A percentile compares a stretch with the other conserved stretches of the same genome.
These are phyloP conservation scores for Cryphonectria carpinicola DNA, from an alignment of 2,329 filamentous ascomycete genomes.

Conservation along the genomic window DNA sequence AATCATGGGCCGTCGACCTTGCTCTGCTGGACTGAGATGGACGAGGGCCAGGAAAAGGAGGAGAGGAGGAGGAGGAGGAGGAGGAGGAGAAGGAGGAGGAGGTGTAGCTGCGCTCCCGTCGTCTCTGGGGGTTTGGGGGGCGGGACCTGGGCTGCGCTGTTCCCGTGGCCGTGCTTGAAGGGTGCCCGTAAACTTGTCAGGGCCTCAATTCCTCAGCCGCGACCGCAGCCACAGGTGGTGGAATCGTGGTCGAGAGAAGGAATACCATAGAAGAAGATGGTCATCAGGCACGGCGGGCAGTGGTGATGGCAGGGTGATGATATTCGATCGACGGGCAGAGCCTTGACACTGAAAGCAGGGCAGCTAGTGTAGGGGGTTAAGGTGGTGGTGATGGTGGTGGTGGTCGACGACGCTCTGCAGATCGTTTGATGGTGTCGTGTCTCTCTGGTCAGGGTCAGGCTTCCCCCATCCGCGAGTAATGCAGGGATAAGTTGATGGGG, in stretches of 20 bases:
- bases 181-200: conserved; percentile 19
- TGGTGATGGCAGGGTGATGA: conserved; percentile 20
- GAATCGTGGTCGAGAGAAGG: conserved; percentile 24
- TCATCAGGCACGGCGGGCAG: conserved; percentile 24
- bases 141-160: conserved; percentile 2
- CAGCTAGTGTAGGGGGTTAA: conserved; percentile 27
- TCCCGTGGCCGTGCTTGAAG: conserved; percentile 22
- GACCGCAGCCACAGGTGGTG: conserved; percentile 27
- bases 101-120: conserved; percentile 25
- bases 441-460: conserved; percentile 14
- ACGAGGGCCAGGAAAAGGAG: conserved; percentile 13
- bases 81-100: conserved; percentile 13
- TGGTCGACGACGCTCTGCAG: conserved; percentile 21
- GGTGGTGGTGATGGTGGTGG: conserved; percentile 3
- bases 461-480: conserved; percentile 14
- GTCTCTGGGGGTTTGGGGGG: background rate
- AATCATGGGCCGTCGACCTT: conserved; percentile 16
- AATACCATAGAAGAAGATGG: conserved; percentile 28
- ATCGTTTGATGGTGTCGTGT: conserved; percentile 13
- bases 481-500: background rate
- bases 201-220: conserved; percentile 15
- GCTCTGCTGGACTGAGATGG: background rate
- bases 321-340: conserved; percentile 18
- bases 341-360: conserved; percentile 23
- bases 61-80: conserved; percentile 16